A percentile compares a stretch with the other conserved stretches of the same genome.
Evolutionary conservation across 2,329 filamentous ascomycete genomes (phyloP).

Genomic region (Ceratocystis lukuohia): DNA sequence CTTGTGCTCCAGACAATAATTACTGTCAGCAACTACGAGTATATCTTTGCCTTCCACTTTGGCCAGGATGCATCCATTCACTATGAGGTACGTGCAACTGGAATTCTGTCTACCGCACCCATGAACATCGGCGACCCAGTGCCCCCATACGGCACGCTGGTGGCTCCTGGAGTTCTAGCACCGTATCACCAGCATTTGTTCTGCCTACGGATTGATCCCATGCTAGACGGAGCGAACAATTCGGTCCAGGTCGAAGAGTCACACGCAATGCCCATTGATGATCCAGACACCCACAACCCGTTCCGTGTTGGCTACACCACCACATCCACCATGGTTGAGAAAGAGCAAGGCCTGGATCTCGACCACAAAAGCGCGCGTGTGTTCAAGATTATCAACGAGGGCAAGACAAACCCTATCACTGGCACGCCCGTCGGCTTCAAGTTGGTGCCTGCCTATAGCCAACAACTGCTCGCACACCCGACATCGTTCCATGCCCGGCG

Average conservation of each 20-base stretch:
- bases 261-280: conserved; percentile 31
- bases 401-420: conserved; percentile 31
- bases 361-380: conserved; percentile 35
- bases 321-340: conserved; percentile 30
- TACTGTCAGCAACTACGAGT: conserved; percentile 55
- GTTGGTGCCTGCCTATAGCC: conserved; percentile 34
- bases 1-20: conserved; percentile 52
- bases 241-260: conserved; percentile 34
- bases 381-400: conserved; percentile 38
- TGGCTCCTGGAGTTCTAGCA: conserved; percentile 47
- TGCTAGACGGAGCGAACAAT: conserved; percentile 46
- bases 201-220: conserved; percentile 50
- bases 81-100: conserved; percentile 30
- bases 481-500: conserved; percentile 30
- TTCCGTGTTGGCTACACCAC: conserved; percentile 37
- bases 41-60: conserved; percentile 34
- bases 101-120: conserved; percentile 34
- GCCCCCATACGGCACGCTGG: conserved; percentile 45
- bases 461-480: conserved; percentile 31
- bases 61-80: conserved; percentile 36
- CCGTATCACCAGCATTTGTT: conserved; percentile 59
- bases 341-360: conserved; percentile 36
- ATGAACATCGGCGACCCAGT: conserved; percentile 40
- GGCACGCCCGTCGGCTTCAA: conserved; percentile 35
- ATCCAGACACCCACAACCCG: conserved; percentile 35